A percentile compares a stretch with the other conserved stretches of the same genome.
Conservation (phyloP, 106 monocot species). For the Dioscorea dumetorum region DNA sequence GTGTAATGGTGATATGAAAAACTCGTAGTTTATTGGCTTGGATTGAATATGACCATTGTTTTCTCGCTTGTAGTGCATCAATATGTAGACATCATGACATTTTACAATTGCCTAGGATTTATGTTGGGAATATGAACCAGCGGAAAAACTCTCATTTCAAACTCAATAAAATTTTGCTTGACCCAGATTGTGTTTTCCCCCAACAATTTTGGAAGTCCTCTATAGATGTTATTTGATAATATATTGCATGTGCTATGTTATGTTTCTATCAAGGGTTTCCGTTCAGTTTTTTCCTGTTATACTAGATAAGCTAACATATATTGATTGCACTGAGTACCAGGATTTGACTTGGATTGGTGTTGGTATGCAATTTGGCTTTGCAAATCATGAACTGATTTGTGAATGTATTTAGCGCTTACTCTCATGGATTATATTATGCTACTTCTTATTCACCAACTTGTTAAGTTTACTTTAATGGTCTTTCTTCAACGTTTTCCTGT, state of each 20-base stretch:
- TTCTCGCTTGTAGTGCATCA: constrained; percentile 3
- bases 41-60: neutral
- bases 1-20: constrained; percentile 33
- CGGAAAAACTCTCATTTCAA: constrained; percentile 5
- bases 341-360: no score
- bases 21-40: neutral
- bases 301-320: no score
- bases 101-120: constrained; percentile 73
- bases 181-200: constrained; percentile 36
- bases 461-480: no score
- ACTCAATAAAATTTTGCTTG: constrained; percentile 13
- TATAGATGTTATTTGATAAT: neutral
- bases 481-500: no score
- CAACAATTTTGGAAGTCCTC: neutral
- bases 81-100: constrained; percentile 73
- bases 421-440: no score
- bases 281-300: no score
- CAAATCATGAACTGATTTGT: no score
- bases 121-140: constrained; percentile 46
- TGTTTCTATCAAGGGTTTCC: no score
- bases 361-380: no score
- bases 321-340: no score
- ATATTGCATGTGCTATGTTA: neutral
- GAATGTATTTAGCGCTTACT: no score
- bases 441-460: no score